Conservation (phyloP, 441 rosid genomes). For the Populus trichocarpa region DNA sequence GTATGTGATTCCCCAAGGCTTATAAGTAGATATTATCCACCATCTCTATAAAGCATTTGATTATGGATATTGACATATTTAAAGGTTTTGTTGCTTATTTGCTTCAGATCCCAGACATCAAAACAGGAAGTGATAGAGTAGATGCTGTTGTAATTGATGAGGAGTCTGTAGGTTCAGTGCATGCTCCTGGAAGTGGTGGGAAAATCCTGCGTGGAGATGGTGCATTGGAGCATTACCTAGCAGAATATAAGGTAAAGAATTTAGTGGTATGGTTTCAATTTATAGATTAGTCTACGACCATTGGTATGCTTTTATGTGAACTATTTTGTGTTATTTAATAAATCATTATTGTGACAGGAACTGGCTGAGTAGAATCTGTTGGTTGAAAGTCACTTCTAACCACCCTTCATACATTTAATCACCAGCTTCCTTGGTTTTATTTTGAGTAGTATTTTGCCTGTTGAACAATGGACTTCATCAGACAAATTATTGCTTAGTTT, state of each 20-base stretch:
- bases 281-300: neutral
- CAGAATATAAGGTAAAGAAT: constrained; percentile 35
- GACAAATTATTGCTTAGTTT: too few relatives aligned
- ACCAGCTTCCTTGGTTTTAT: neutral
- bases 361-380: neutral
- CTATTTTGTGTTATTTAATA: neutral
- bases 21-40: neutral
- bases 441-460: neutral
- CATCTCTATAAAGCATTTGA: neutral
- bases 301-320: neutral
- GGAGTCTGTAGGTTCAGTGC: constrained; percentile 60
- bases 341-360: neutral
- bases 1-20: constrained; percentile 28
- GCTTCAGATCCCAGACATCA: constrained; percentile 82
- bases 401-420: neutral
- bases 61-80: neutral
- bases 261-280: constrained; percentile 35
- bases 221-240: constrained; percentile 58
- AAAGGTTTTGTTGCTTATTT: constrained; percentile 5
- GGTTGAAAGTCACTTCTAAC: neutral
- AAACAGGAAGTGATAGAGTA: constrained; percentile 54
- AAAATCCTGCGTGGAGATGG: constrained; percentile 74
- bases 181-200: constrained; percentile 64
- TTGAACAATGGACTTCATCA: neutral
- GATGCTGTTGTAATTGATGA: constrained; percentile 85